Evolutionary conservation across 2,329 filamentous ascomycete genomes (phyloP).

Genomic region (Aspergillus arachidicola): DNA sequence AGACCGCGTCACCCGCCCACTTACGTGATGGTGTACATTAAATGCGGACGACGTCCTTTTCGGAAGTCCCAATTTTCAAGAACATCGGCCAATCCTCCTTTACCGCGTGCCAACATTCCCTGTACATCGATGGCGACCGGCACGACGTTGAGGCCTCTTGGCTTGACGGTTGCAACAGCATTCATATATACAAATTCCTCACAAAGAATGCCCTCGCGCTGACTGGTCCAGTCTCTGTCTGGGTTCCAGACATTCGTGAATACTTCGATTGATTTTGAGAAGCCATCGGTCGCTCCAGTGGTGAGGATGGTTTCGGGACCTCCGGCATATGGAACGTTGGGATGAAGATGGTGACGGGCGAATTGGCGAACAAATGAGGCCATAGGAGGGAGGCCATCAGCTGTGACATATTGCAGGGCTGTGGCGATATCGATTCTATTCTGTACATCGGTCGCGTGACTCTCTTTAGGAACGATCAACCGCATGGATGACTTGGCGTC

Average conservation of each 20-base stretch:
- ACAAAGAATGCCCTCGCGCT: constrained; percentile 75
- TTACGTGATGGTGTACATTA: constrained; percentile 89
- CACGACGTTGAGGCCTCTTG: constrained; percentile 72
- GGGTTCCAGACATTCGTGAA: constrained; percentile 76
- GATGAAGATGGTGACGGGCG: constrained; percentile 73
- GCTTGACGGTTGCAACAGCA: constrained; percentile 67
- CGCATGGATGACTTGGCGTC: constrained; percentile 49
- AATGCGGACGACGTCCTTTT: constrained; percentile 74
- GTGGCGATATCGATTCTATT: constrained; percentile 78
- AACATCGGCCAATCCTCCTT: constrained; percentile 75
- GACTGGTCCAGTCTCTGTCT: constrained; percentile 65
- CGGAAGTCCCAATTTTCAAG: constrained; percentile 78
- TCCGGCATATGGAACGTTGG: constrained; percentile 74
- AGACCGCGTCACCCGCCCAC: constrained; percentile 38
- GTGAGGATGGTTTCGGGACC: constrained; percentile 79
- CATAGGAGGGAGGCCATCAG: constrained; percentile 78
- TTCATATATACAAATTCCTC: constrained; percentile 84
- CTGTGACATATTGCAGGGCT: constrained; percentile 84
- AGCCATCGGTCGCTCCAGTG: constrained; percentile 82
- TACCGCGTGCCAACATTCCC: constrained; percentile 75
- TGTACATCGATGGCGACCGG: constrained; percentile 75
- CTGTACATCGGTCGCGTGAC: constrained; percentile 58
- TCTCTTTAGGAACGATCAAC: constrained; percentile 72
- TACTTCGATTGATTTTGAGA: constrained; percentile 74
- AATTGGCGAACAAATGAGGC: constrained; percentile 79